Percentiles rank a stretch among this genome's conserved stretches.
Evolutionary conservation across 164 flowering plant genomes (phyloP).

Genomic region (Aristolochia contorta): DNA sequence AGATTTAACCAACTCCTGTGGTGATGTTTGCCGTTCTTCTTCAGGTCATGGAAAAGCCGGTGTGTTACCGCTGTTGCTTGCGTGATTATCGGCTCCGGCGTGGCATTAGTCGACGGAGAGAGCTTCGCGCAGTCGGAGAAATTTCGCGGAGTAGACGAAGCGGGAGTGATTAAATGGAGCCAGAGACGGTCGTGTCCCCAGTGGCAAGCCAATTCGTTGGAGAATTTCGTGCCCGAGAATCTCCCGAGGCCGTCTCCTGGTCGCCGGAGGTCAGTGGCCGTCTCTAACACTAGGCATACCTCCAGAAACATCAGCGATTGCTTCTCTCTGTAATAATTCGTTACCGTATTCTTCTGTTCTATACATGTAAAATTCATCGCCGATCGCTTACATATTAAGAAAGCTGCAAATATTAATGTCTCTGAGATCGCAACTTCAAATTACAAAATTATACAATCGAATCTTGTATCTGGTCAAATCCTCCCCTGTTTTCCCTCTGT

Average conservation of each 20-base stretch:
- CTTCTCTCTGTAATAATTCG: conserved; percentile 3
- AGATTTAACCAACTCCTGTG: too few relatives aligned
- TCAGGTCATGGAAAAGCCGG: conserved; percentile 3
- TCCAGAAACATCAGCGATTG: not conserved
- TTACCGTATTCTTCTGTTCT: not conserved
- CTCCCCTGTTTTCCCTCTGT: too few relatives aligned
- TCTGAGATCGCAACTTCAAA: too few relatives aligned
- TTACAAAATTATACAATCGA: too few relatives aligned
- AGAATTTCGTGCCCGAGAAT: conserved; percentile 7
- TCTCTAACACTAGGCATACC: not conserved
- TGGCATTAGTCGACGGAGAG: not conserved
- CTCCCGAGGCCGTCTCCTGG: conserved; percentile 5
- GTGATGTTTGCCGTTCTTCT: too few relatives aligned
- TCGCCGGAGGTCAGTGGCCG: not conserved
- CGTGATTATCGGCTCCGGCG: conserved; percentile 1
- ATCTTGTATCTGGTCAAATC: too few relatives aligned
- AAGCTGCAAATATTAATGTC: too few relatives aligned
- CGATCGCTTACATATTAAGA: not conserved
- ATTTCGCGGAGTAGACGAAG: not conserved
- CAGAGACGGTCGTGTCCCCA: conserved; percentile 3
- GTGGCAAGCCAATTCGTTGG: conserved; percentile 7
- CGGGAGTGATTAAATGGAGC: conserved; percentile 2
- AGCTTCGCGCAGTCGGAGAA: not conserved
- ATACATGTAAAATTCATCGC: not conserved
- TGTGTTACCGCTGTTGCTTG: not conserved